Base-by-base conservation (phyloP, 2,329 filamentous ascomycete genomes). In the Sarocladium strictum region DNA sequence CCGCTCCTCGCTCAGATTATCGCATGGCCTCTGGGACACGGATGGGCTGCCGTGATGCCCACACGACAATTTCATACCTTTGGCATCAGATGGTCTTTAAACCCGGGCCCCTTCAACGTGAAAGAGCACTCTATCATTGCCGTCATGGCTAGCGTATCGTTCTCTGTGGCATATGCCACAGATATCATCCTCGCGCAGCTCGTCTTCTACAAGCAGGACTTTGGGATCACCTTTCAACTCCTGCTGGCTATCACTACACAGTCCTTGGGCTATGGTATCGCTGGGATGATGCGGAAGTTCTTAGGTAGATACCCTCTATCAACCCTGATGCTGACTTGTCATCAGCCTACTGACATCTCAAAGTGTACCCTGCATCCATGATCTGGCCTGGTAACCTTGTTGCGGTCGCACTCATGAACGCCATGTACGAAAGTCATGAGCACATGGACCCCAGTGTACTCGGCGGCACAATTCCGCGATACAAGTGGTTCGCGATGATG, bases 371-470 rank as follows among this genome's bases (percentile, higher is more conserved):
- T 3, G 83, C 85, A 0, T 81, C 86, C 10, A 88, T 90, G 84
- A 88, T 90, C 56, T 90, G 86, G 86, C 87, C 87, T 0, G 76
- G 74, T 2, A 86, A 82, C 51, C 72, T 90, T 23, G 84, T 86
- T 53, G 79, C 80, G 4, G 80, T 86, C 7, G 80, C 84, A 1
- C 69, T 90, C 33, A 85, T 90, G 73, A 85, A 85, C 60, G 84
- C 86, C 57, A 84, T 91, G 74, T 87, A 91, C 63, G 86, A 90
- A 58, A 69, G 69, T 24, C 76, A 78, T 33, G 72, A 78, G 15
- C 62, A 69, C 14, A 70, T 69, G 2, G 79, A 80, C 64, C 80
- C 68, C 37, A 78, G 67, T 2, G 67, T 83, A 17, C 61, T 83
- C 11, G 87, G 87, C 2, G 88, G 87, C 62, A 76, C 64, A 10